Evolutionary conservation across 1,284 basidiomycete genomes (phyloP).

Genomic region (Tilletia indica): DNA sequence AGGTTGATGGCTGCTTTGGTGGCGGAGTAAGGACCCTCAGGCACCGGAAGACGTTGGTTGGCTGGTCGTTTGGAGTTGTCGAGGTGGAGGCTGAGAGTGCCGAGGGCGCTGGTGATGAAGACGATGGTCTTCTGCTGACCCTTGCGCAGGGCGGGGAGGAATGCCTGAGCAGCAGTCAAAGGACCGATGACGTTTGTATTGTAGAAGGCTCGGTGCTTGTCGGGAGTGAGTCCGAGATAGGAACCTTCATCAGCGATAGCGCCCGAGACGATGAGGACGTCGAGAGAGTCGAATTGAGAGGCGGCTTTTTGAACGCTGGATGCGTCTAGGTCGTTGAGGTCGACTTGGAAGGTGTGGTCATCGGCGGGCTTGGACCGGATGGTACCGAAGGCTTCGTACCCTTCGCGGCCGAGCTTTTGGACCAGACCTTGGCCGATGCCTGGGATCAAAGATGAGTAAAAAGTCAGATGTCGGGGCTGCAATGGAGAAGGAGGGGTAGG

Average conservation of each 20-base stretch:
- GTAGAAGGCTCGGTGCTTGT: not conserved
- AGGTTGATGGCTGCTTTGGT: conserved; percentile 25
- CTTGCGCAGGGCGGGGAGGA: conserved; percentile 22
- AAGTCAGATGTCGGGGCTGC: no score
- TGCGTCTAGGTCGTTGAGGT: conserved; percentile 19
- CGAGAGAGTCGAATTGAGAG: conserved; percentile 17
- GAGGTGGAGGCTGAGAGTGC: not conserved
- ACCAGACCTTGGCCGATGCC: conserved; percentile 23
- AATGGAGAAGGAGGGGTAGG: no score
- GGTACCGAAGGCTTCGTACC: conserved; percentile 14
- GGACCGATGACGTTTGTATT: conserved; percentile 23
- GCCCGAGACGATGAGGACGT: conserved; percentile 23
- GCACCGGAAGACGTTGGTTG: not conserved
- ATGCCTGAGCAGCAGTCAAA: conserved; percentile 20
- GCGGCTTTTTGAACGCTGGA: conserved; percentile 13
- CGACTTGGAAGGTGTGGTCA: conserved; percentile 16
- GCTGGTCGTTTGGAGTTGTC: not conserved
- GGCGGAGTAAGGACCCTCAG: conserved; percentile 1
- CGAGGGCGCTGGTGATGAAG: conserved; percentile 16
- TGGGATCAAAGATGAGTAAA: not conserved
- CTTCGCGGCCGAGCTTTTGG: conserved; percentile 11
- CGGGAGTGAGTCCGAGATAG: conserved; percentile 12
- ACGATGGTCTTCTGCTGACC: conserved; percentile 22
- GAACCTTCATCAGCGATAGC: conserved; percentile 4
- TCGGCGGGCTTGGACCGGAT: conserved; percentile 11